Conservation (phyloP, 176 grass and related monocot genomes). For the Lolium perenne region DNA sequence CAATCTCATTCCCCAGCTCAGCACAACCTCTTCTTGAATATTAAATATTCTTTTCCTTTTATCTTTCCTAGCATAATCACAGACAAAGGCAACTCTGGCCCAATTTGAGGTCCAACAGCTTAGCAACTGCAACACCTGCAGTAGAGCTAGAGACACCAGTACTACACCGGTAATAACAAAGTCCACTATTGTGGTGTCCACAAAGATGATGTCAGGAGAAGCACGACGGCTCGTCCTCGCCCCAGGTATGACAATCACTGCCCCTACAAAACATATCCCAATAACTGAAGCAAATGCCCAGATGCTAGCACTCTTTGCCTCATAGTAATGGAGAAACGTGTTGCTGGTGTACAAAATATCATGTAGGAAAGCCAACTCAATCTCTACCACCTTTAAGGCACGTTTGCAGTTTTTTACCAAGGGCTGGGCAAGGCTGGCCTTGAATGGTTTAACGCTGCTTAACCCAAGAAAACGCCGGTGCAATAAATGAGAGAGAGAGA, state of each 20-base stretch:
- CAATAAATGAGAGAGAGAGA: neutral
- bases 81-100: neutral
- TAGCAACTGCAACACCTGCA: slow-evolving; percentile 19
- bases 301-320: neutral
- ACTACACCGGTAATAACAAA: neutral
- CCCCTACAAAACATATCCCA: slow-evolving; percentile 31
- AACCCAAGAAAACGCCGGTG: slow-evolving; percentile 17
- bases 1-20: too few species aligned
- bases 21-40: too few species aligned
- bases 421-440: too few species aligned
- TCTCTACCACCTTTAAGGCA: neutral
- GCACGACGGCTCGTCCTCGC: neutral
- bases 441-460: too few species aligned
- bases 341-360: slow-evolving; percentile 3
- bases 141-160: slow-evolving; percentile 20
- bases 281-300: slow-evolving; percentile 1
- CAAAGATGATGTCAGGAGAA: too few species aligned
- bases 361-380: slow-evolving; percentile 28
- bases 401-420: neutral
- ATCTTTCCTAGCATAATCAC: neutral
- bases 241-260: slow-evolving; percentile 1
- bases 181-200: neutral
- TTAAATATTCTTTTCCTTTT: too few species aligned
- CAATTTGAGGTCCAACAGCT: slow-evolving; percentile 35
- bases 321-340: neutral